These are phyloP conservation scores for Didymella keratinophila DNA, from an alignment of 2,329 filamentous ascomycete species.

Conservation along the genomic window DNA sequence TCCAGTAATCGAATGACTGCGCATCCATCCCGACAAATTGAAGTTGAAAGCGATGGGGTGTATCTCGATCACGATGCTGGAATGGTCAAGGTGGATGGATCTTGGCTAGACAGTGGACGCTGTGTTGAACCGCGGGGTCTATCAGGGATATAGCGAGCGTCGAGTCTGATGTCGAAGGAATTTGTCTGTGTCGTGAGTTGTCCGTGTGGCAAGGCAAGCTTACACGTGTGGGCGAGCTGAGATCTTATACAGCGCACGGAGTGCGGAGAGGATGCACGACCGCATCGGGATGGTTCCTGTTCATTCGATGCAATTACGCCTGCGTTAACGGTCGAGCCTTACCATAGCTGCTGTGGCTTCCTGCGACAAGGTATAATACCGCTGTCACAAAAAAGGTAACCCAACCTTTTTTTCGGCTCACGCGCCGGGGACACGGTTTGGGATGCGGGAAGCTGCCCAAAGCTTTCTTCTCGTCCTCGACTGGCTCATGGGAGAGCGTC, in stretches of 20 bases:
- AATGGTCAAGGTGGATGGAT: not conserved
- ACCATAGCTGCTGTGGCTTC: constrained; percentile 24
- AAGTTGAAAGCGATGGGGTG: constrained; percentile 1
- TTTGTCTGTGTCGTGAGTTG: constrained; percentile 26
- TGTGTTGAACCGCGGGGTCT: not conserved
- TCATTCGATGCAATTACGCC: constrained; percentile 25
- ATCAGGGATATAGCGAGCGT: not conserved
- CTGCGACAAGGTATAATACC: constrained; percentile 36
- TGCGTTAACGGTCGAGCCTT: constrained; percentile 35
- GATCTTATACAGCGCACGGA: constrained; percentile 44
- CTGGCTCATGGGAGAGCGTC: constrained; percentile 34
- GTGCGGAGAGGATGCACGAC: constrained; percentile 21
- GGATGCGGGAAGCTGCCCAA: constrained; percentile 35
- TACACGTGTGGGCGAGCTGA: constrained; percentile 43
- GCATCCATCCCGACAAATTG: constrained; percentile 41
- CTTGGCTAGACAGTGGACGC: not conserved
- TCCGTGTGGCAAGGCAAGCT: constrained; percentile 34
- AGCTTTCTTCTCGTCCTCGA: constrained; percentile 45
- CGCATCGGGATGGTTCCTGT: constrained; percentile 34
- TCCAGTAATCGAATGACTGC: constrained; percentile 49
- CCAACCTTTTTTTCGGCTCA: constrained; percentile 32
- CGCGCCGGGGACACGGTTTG: constrained; percentile 36
- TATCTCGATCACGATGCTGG: not conserved
- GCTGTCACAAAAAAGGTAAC: constrained; percentile 27
- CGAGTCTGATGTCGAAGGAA: constrained; percentile 8